Percentiles rank a stretch among this genome's conserved stretches.
Conservation (phyloP, 805 yeast species). For the Barnettozyma salicaria region DNA sequence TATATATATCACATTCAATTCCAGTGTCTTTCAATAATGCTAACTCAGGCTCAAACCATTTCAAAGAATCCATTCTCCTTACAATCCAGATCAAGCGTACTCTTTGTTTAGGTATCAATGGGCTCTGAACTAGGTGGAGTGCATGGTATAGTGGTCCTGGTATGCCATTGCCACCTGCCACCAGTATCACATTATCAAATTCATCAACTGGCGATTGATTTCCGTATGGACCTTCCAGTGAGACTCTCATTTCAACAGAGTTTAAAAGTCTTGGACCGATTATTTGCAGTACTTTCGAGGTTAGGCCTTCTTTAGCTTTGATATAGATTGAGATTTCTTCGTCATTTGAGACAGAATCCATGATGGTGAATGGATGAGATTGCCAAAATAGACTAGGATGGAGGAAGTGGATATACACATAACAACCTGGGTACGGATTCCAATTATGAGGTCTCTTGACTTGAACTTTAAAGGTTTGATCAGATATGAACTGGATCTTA, state of each 20-base stretch:
- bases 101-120: slow-evolving; percentile 25
- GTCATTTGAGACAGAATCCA: slow-evolving; percentile 34
- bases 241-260: slow-evolving; percentile 28
- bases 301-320: slow-evolving; percentile 54
- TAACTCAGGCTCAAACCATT: slow-evolving; percentile 37
- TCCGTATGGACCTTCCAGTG: slow-evolving; percentile 64
- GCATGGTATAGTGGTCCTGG: slow-evolving; percentile 46
- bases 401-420: slow-evolving; percentile 52
- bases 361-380: slow-evolving; percentile 67
- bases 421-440: slow-evolving; percentile 48
- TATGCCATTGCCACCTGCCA: slow-evolving; percentile 51
- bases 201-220: slow-evolving; percentile 32
- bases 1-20: slow-evolving; percentile 32
- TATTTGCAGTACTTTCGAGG: slow-evolving; percentile 31
- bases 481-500: slow-evolving; percentile 23
- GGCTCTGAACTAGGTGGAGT: slow-evolving; percentile 23
- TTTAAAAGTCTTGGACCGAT: slow-evolving; percentile 17
- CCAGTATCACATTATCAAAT: slow-evolving; percentile 34
- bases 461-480: slow-evolving; percentile 41
- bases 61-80: slow-evolving; percentile 43
- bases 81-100: slow-evolving; percentile 59
- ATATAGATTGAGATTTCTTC: slow-evolving; percentile 38
- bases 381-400: slow-evolving; percentile 54
- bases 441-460: slow-evolving; percentile 35
- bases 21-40: slow-evolving; percentile 31